Evolutionary conservation across 768 basidiomycete genomes (phyloP), one percentile per base, ranked within the genome.

Genomic region (Lactarius pseudohatsudake): DNA sequence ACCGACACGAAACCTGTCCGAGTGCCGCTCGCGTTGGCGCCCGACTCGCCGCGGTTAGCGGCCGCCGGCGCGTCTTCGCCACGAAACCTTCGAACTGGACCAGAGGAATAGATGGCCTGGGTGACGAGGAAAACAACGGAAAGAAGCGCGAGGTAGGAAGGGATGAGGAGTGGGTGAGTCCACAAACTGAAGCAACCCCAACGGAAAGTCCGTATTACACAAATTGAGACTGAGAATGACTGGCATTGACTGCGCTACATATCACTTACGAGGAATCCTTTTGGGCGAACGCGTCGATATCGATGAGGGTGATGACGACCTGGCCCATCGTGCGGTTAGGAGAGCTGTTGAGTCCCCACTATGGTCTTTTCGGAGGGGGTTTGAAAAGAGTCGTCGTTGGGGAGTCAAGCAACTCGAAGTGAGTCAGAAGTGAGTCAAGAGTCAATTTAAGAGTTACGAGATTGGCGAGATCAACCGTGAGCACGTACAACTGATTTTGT

Each of bases 81-180:
- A 28, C 62, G 62, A 40, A 56, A 32, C 36, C 40, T 32, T 6
- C 43, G 60, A 4, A 61, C 20, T 7, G 30, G 60, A 0, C 47
- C 64, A 11, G 13, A 54, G 9, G 45, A 64, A 5, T 53, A 40
- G 45, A 40, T 30, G 4, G 50, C 57, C 22, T 59, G 68, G 40
- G 54, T 8, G 36, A 59, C 9, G 41, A 69, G 64, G n/a, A 69
- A 15, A 32, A 30, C 5, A 45, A 61, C 34, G 16, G 69, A 70
- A 20, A 40, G 28, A n/a, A 59, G 36, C 7, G 54, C 61, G 47
- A 54, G 43, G 57, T 65, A 66, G 11, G 64, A 64, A 10, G 69
- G 69, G 20, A 69, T 47, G n/a, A 69, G 55, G 16, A 69, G 61
- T 1, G 68, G 47, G 34, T 69, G 57, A 38, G 38, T 20, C 69